Evolutionary conservation across 1,284 basidiomycete species (phyloP), one percentile per base, ranked within the genome.

Genomic region (Puccinia novopanici): DNA sequence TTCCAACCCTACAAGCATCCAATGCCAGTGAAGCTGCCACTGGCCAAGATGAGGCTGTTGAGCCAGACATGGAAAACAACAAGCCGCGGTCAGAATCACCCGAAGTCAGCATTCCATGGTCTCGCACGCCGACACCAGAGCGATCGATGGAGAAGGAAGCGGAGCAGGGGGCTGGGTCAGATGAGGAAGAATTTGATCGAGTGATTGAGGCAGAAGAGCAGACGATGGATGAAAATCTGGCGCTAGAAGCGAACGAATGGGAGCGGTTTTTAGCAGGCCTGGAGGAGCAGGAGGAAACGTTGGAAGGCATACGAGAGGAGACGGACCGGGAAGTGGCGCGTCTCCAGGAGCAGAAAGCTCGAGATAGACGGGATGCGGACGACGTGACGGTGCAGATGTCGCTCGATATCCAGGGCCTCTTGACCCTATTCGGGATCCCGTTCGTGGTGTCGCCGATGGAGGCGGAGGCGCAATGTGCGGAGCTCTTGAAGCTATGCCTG

Each of bases 361-460:
- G 70, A 76, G 65, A 75, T 63, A 27, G 75, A 70, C 40, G 80
- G 19, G 73, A 75, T 72, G 75, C 75, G 40, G 80, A 80, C 70
- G 68, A 80, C 15, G 70, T 80, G 15, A 80, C 61, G 8, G 3
- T 61, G 12, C 67, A 80, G n/a, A 80, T 80, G 77, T 61, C 55
- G 13, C 52, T 45, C 24, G 77, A 80, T n/a, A 63, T 80, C 37
- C 77, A 80, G 48, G 82, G 83, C 71, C 83, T 86, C 89, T 88
- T 99, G 50, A 91, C 93, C 37, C 89, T 98, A 15, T 98, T 98
- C 84, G 97, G 97, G 30, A 94, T 99, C 77, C 97, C 97, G 0
- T 99, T 97, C 86, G 93, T 99, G 83, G 98, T 95, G 0, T 97
- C 97, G 3, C 97, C 97, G 0, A 96, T 94, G 95, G 97, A 99